Evolutionary conservation across 2,329 filamentous ascomycete species (phyloP), one percentile per base, ranked within the genome.

Genomic region (Xylariaceae sp.): DNA sequence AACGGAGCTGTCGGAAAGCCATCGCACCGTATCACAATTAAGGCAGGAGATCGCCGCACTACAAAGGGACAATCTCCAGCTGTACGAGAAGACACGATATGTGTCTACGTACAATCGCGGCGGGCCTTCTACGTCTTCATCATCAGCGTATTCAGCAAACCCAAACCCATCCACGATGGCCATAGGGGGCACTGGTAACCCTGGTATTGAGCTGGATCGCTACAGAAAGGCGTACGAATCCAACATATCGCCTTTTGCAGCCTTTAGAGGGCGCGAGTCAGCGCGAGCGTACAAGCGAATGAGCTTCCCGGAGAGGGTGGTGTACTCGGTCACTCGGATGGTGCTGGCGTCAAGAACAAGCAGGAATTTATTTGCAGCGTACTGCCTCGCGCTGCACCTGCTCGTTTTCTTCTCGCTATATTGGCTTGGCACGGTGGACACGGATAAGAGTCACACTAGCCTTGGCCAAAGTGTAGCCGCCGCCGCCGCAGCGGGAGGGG

Each of bases 81-180:
- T 99, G 6, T 99, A 99, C 72, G 94, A 99, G 73, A 99, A 97
- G 81, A 96, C 93, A 15, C 85, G 94, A 62, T 99, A 99, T 70
- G 86, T 97, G 20, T 96, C 92, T 6, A 92, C 91, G 2, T 99
- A 97, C 77, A 96, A 87, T 71, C 86, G 92, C 47, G 82, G 82
- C 39, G 82, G 81, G 11, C 80, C 81, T 5, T 81, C 82, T 23
- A 73, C 76, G 32, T 83, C 85, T 11, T 85, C 85, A 10, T 85
- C 86, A n/a, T 88, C 86, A 35, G 80, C 79, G 36, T 82, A 80
- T 60, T 79, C 81, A 30, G 78, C 79, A 51, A 91, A 87, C 64
- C 87, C 91, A 2, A 95, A 92, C 68, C 86, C 90, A 0, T 88
- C 89, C 0, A 85, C 88, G 18, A 78, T 91, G 21, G 80, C 81